phyloP scores from a whole-genome alignment of 2,329 filamentous ascomycete genomes.

The Nothomitra cinnamomea region DNA sequence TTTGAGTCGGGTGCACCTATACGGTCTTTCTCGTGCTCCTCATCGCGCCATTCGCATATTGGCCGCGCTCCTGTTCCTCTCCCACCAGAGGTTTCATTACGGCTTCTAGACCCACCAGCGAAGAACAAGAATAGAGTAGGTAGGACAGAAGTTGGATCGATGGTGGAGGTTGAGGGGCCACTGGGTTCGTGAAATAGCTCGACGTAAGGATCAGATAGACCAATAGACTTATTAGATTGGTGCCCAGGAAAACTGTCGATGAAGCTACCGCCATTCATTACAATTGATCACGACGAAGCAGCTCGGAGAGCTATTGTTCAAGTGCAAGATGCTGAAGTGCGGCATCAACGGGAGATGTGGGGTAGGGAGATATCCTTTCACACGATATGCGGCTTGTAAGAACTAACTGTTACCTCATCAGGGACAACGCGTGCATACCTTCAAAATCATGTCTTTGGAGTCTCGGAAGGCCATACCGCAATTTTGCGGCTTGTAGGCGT shows the following conservation, averaged over 20 bases:
- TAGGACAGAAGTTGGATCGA: slow-evolving; percentile 44
- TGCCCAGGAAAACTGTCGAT: slow-evolving; percentile 53
- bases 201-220: background rate
- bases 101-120: slow-evolving; percentile 44
- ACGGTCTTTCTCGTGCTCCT: slow-evolving; percentile 55
- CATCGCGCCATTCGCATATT: slow-evolving; percentile 58
- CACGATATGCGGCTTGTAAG: slow-evolving; percentile 10
- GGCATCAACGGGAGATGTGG: slow-evolving; percentile 89
- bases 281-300: slow-evolving; percentile 48
- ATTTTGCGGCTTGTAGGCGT: slow-evolving; percentile 88
- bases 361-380: slow-evolving; percentile 36
- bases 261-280: slow-evolving; percentile 63
- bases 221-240: slow-evolving; percentile 3
- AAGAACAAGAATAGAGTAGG: slow-evolving; percentile 40
- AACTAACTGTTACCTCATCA: slow-evolving; percentile 21
- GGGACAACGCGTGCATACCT: slow-evolving; percentile 83
- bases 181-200: slow-evolving; percentile 38
- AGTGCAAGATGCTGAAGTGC: slow-evolving; percentile 49
- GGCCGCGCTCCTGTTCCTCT: slow-evolving; percentile 66
- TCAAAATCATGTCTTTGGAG: slow-evolving; percentile 78
- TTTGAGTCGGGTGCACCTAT: slow-evolving; percentile 34
- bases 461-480: slow-evolving; percentile 90
- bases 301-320: slow-evolving; percentile 47
- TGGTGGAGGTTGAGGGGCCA: slow-evolving; percentile 63
- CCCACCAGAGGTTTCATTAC: slow-evolving; percentile 67